Conservation (phyloP, 345 rosid genomes). For the Adansonia digitata region DNA sequence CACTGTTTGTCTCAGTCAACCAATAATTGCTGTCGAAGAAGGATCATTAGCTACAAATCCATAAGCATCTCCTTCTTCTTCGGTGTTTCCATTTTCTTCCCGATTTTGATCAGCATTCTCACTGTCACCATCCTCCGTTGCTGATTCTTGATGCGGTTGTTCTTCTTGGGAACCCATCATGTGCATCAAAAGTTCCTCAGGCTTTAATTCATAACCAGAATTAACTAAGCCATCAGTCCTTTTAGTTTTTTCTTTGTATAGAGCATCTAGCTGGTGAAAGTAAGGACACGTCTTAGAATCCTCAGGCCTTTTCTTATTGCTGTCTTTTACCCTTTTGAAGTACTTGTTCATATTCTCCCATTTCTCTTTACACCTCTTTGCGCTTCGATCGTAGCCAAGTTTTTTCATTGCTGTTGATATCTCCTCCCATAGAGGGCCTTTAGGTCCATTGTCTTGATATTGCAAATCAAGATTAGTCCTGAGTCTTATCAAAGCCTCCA, state of each 20-base stretch:
- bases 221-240: conserved; percentile 22
- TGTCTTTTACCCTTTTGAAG: conserved; percentile 81
- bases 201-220: conserved; percentile 31
- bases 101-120: conserved; percentile 28
- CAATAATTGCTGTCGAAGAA: conserved; percentile 32
- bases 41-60: conserved; percentile 27
- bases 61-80: conserved; percentile 23
- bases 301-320: conserved; percentile 61
- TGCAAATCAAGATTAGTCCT: conserved; percentile 52
- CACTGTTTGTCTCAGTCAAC: conserved; percentile 13
- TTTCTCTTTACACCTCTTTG: conserved; percentile 93
- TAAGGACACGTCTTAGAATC: conserved; percentile 89
- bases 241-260: conserved; percentile 30
- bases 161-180: conserved; percentile 39
- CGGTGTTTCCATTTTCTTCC: conserved; percentile 21
- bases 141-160: conserved; percentile 26
- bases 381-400: conserved; percentile 62
- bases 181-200: conserved; percentile 51
- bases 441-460: conserved; percentile 60
- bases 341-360: conserved; percentile 98
- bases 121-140: conserved; percentile 29
- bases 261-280: conserved; percentile 66
- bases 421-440: conserved; percentile 91
- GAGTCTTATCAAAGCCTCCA: conserved; percentile 61
- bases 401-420: conserved; percentile 63